Evolutionary conservation across 1,284 basidiomycete genomes (phyloP).

Genomic region (Schizopora paradoxa): DNA sequence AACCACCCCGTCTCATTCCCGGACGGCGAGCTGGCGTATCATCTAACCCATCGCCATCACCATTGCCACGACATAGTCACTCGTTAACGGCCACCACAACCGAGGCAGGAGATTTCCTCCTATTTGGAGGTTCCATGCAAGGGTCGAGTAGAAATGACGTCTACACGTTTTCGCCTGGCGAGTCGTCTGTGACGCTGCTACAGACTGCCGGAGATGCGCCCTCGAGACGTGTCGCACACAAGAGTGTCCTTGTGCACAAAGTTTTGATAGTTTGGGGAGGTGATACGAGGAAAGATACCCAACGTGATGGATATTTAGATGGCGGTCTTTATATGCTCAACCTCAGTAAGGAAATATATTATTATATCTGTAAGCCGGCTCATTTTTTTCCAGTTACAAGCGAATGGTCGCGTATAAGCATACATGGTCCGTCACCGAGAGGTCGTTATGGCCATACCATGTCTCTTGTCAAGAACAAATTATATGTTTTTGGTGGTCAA

Average conservation of each 20-base stretch:
- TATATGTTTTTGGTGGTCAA: conserved; percentile 96
- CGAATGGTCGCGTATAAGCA: conserved; percentile 90
- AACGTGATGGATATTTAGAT: conserved; percentile 74
- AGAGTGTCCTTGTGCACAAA: conserved; percentile 91
- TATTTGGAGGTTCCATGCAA: conserved; percentile 95
- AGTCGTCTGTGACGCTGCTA: conserved; percentile 72
- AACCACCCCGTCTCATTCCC: conserved; percentile 56
- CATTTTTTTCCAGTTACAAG: conserved; percentile 55
- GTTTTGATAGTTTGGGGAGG: conserved; percentile 99
- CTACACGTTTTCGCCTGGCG: conserved; percentile 82
- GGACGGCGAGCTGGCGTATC: conserved; percentile 57
- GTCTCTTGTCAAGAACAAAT: conserved; percentile 86
- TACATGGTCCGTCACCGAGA: conserved; percentile 69
- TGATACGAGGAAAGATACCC: conserved; percentile 78
- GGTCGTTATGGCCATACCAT: conserved; percentile 97
- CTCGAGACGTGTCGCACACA: conserved; percentile 89
- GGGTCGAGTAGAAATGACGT: conserved; percentile 93
- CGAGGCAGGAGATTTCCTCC: conserved; percentile 83
- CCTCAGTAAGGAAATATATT: conserved; percentile 49
- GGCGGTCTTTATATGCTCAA: conserved; percentile 95
- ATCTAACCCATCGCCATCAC: conserved; percentile 66
- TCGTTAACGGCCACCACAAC: conserved; percentile 86
- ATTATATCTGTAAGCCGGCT: conserved; percentile 5
- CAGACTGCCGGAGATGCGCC: conserved; percentile 91
- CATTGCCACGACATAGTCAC: conserved; percentile 97